Evolutionary conservation across 2,329 filamentous ascomycete genomes (phyloP).

Genomic region (Diplodia corticola): DNA sequence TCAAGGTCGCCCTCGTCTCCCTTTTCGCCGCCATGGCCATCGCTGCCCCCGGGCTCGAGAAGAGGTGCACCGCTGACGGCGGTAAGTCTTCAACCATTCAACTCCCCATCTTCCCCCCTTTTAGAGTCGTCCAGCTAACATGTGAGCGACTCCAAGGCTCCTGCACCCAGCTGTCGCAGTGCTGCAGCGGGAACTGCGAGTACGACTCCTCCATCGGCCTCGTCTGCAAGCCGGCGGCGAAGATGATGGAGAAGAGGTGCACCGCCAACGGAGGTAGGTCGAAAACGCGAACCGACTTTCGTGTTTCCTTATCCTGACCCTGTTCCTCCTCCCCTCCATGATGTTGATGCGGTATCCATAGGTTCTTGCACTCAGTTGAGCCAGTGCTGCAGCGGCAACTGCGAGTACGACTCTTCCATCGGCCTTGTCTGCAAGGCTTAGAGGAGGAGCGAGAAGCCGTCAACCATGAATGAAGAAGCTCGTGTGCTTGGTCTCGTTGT

Average conservation of each 20-base stretch:
- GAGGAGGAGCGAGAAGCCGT: not conserved
- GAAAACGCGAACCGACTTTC: not conserved
- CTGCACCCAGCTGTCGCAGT: slow-evolving; percentile 10
- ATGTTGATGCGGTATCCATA: not conserved
- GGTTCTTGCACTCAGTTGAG: not conserved
- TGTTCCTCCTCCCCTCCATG: not conserved
- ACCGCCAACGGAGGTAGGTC: slow-evolving; percentile 11
- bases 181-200: slow-evolving; percentile 21
- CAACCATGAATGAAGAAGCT: not conserved
- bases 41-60: slow-evolving; percentile 4
- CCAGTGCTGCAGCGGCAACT: slow-evolving; percentile 11
- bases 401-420: slow-evolving; percentile 1
- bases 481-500: not conserved
- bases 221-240: slow-evolving; percentile 6
- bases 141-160: not conserved
- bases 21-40: slow-evolving; percentile 12
- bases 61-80: slow-evolving; percentile 15
- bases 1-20: slow-evolving; percentile 14
- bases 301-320: not conserved
- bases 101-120: not conserved
- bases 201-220: slow-evolving; percentile 19
- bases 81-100: not conserved
- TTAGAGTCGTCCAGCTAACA: not conserved
- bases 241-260: slow-evolving; percentile 14
- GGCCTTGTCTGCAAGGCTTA: not conserved